Base-by-base conservation (phyloP, 768 basidiomycete species). In the Leccinum truebloodii region DNA sequence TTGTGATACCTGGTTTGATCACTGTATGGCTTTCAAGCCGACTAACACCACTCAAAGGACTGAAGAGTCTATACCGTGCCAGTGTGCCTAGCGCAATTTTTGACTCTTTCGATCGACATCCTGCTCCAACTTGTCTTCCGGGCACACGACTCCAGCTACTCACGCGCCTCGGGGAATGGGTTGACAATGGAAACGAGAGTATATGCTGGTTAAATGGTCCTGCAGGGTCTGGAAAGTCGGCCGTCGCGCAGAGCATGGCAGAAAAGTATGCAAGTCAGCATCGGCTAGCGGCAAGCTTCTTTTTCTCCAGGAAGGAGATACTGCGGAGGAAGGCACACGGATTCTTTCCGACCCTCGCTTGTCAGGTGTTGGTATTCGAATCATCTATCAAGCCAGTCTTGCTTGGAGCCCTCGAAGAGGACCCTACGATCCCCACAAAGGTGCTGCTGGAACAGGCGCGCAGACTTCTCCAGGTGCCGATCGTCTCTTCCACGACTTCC, bases 241-340 rank as follows among this genome's bases (percentile, higher is more conserved):
- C 68, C 10, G 55, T 78, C 20, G 66, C 67, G 6, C 74, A 76
- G 53, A 71, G 66, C 9, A 60, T 75, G 1, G 68, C 73, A 18
- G 64, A 73, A 51, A 65, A 61, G 49, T 69, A 62, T 54, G 55
- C 58, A 41, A 26, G 32, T 44, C 53, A 61, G 37, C 16, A 37
- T 26, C 69, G 67, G 14, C 69, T 76, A 4, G 73, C 72, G 18
- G 75, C 74, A 6, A 73, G 69, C 35, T 77, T 75, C 60, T 77
- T 77, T 63, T 75, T 76, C 56, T 75, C 69, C 8, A 57, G 68
- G 12, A 65, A 65, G 26, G 66, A 70, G 24, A 59, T 60, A 20
- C 59, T 55, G 8, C 66, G 73, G 26, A 68, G 71, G 22, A 64
- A 58, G 24, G 63, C 67, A 13, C 61, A 61, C 22, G 54, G 58